A percentile compares a stretch with the other conserved stretches of the same genome.
Conservation (phyloP, 352 stramenopile species). For the Globisporangium acanthophoron region DNA sequence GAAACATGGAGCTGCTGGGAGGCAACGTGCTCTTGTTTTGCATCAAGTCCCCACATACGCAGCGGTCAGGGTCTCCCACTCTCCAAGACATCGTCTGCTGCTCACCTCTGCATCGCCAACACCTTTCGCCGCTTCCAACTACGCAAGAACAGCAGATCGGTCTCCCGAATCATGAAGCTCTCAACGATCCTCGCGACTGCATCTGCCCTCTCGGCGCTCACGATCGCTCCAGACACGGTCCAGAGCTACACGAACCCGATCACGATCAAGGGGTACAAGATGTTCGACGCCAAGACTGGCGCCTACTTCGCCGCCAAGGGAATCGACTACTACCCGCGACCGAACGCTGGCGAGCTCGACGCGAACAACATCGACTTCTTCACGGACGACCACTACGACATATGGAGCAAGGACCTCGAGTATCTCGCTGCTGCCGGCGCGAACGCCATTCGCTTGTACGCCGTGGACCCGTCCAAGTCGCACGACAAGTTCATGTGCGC, state of each 20-base stretch:
- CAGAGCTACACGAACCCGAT: slow-evolving; percentile 42
- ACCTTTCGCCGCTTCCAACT: no score
- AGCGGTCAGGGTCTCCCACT: no score
- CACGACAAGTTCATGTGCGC: slow-evolving; percentile 89
- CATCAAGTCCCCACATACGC: no score
- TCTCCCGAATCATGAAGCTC: slow-evolving; percentile 1
- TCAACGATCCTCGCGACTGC: neutral
- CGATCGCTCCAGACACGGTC: neutral
- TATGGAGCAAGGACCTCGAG: slow-evolving; percentile 65
- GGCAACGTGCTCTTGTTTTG: no score
- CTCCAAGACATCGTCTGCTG: no score
- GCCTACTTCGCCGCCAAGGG: slow-evolving; percentile 69
- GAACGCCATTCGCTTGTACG: slow-evolving; percentile 80
- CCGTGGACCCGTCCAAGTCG: slow-evolving; percentile 73
- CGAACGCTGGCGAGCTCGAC: slow-evolving; percentile 64
- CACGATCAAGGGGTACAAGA: slow-evolving; percentile 55
- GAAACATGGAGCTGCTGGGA: no score
- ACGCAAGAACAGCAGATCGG: no score
- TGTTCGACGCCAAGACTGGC: slow-evolving; percentile 75
- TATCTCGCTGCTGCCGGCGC: slow-evolving; percentile 50
- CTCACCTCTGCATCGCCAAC: no score
- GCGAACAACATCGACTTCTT: slow-evolving; percentile 83
- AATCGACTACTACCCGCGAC: slow-evolving; percentile 85
- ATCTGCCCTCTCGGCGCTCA: neutral
- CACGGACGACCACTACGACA: slow-evolving; percentile 59